A percentile compares a stretch with the other conserved stretches of the same genome.
Evolutionary conservation across 148 eudicot genomes (phyloP).

Genomic region (Nepenthes mirabilis): DNA sequence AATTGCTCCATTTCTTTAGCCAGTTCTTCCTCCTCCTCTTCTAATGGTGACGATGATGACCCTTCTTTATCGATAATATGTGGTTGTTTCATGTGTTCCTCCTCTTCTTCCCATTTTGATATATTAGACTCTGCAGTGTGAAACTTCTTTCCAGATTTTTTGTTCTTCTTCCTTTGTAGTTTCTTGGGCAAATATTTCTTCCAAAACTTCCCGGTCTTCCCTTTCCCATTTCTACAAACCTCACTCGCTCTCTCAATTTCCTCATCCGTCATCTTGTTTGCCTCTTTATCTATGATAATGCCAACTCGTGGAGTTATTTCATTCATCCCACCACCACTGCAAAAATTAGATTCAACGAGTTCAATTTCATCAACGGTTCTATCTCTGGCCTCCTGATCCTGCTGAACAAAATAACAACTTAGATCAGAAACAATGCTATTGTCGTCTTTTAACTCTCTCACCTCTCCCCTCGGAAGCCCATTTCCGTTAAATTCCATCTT

Average conservation of each 20-base stretch:
- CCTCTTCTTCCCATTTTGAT: not conserved
- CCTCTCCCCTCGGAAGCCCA: too few relatives aligned
- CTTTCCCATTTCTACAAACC: slow-evolving; percentile 1
- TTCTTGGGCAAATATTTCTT: slow-evolving; percentile 38
- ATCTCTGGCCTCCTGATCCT: slow-evolving; percentile 1
- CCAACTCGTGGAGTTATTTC: not conserved
- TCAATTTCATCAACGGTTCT: slow-evolving; percentile 11
- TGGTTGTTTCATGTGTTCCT: not conserved
- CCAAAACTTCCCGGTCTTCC: slow-evolving; percentile 37
- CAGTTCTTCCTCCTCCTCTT: not conserved
- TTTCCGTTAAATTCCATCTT: not conserved
- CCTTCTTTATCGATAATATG: too few relatives aligned
- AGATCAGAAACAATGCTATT: too few relatives aligned
- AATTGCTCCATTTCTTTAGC: slow-evolving; percentile 1
- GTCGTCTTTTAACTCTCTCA: too few relatives aligned
- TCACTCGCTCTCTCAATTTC: slow-evolving; percentile 4
- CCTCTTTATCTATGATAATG: slow-evolving; percentile 1
- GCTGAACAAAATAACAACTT: slow-evolving; percentile 5
- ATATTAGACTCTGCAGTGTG: not conserved
- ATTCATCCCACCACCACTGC: not conserved
- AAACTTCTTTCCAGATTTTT: slow-evolving; percentile 1
- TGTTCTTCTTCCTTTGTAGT: slow-evolving; percentile 11
- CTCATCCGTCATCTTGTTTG: not conserved
- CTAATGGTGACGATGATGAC: too few relatives aligned
- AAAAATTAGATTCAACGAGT: not conserved